A percentile compares a stretch with the other conserved stretches of the same genome.
These are phyloP conservation scores for Nakazawaea ambrosiae DNA, from an alignment of 805 yeast species.

Conservation along the genomic window DNA sequence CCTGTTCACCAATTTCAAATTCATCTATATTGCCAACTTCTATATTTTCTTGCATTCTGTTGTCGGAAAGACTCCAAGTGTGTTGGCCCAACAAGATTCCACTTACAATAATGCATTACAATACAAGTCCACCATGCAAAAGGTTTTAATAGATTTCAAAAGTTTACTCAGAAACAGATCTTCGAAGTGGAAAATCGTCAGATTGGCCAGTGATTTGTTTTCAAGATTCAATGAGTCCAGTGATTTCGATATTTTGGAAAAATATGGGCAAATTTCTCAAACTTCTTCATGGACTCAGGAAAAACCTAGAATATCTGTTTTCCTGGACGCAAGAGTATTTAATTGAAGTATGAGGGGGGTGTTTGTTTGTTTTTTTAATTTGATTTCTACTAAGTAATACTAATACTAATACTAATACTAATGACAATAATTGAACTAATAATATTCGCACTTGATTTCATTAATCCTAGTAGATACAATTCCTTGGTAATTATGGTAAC, in stretches of 20 bases:
- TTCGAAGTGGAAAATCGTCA: constrained; percentile 8
- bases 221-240: constrained; percentile 2
- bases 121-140: constrained; percentile 10
- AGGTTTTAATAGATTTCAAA: constrained; percentile 7
- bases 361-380: no score
- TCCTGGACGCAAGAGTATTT: no score
- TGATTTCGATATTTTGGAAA: constrained; percentile 9
- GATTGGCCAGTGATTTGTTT: constrained; percentile 8
- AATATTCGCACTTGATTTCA: no score
- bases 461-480: no score
- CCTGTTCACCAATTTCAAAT: constrained; percentile 10
- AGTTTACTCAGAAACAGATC: constrained; percentile 8
- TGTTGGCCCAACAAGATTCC: neutral
- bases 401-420: no score
- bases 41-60: constrained; percentile 8
- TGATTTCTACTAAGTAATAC: no score
- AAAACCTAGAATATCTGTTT: no score
- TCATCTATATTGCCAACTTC: constrained; percentile 10
- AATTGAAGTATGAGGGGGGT: no score
- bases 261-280: no score
- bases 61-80: constrained; percentile 3
- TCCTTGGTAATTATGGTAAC: no score
- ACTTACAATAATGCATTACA: constrained; percentile 4
- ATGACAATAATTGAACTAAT: no score
- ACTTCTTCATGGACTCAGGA: no score